These are phyloP conservation scores for Barbarea vulgaris DNA, from an alignment of 345 rosid genomes.

Conservation along the genomic window DNA sequence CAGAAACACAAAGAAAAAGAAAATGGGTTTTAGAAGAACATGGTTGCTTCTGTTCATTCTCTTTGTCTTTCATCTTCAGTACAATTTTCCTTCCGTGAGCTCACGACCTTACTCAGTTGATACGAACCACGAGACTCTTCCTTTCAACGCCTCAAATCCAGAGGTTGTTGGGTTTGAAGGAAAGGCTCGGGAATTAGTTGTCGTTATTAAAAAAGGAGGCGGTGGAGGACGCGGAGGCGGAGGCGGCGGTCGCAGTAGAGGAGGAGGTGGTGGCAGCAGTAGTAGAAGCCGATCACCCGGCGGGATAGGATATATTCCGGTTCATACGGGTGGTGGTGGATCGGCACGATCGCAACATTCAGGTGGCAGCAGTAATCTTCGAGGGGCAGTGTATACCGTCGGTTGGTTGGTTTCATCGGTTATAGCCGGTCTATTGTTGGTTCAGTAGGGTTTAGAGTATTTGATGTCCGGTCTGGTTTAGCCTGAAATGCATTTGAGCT, in stretches of 20 bases:
- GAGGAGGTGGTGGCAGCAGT: background rate
- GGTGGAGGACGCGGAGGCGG: slow-evolving; percentile 26
- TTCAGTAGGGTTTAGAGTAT: slow-evolving; percentile 3
- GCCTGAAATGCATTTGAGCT: background rate
- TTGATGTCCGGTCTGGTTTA: background rate
- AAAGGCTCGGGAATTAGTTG: slow-evolving; percentile 29
- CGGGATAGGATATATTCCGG: background rate
- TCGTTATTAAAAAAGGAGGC: slow-evolving; percentile 26
- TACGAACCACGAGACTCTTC: slow-evolving; percentile 19
- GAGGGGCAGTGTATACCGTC: background rate
- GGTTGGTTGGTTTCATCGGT: slow-evolving; percentile 27
- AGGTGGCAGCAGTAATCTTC: background rate
- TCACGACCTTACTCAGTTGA: slow-evolving; percentile 10
- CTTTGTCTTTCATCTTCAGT: slow-evolving; percentile 11
- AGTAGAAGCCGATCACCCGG: background rate
- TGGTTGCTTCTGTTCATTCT: slow-evolving; percentile 28
- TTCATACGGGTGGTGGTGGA: background rate
- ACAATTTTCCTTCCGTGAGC: slow-evolving; percentile 14
- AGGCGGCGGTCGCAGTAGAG: background rate
- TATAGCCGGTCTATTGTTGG: slow-evolving; percentile 20
- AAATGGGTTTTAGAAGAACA: slow-evolving; percentile 27
- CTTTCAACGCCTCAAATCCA: background rate
- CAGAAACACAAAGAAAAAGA: background rate
- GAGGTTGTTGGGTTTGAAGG: slow-evolving; percentile 17
- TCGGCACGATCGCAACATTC: slow-evolving; percentile 17